Conservation (phyloP, 2,329 filamentous ascomycete species). For the Microthyrium microscopicum region DNA sequence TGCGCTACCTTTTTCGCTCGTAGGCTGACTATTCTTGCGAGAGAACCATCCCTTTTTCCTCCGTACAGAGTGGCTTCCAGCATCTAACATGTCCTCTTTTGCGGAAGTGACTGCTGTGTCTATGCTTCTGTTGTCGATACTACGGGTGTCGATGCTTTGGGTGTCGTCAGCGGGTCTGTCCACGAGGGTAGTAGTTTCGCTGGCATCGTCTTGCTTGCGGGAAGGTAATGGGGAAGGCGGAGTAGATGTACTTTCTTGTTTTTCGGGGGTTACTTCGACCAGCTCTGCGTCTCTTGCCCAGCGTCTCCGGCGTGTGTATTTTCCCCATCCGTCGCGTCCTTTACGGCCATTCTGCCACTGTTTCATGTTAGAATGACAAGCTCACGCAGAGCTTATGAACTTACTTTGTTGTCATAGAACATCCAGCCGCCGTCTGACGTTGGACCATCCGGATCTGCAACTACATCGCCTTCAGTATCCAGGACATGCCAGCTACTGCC, state of each 20-base stretch:
- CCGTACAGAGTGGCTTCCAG: not conserved
- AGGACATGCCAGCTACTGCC: conserved; percentile 78
- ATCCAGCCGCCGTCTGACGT: conserved; percentile 95
- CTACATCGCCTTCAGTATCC: conserved; percentile 34
- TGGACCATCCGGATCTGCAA: conserved; percentile 29
- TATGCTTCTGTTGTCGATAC: conserved; percentile 2
- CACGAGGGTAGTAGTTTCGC: not conserved
- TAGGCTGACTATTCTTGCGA: conserved; percentile 12
- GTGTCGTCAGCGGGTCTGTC: not conserved
- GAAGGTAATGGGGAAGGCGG: conserved; percentile 20
- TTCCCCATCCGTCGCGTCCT: conserved; percentile 78
- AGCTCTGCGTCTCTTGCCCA: conserved; percentile 96
- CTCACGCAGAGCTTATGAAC: conserved; percentile 10
- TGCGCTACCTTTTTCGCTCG: conserved; percentile 6
- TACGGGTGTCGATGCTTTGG: not conserved
- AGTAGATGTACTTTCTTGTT: conserved; percentile 28
- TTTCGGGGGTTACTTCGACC: conserved; percentile 47
- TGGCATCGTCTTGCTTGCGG: conserved; percentile 6
- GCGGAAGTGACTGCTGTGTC: conserved; percentile 1
- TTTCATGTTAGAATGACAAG: conserved; percentile 9
- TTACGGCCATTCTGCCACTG: conserved; percentile 82
- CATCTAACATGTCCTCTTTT: not conserved
- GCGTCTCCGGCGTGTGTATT: conserved; percentile 83
- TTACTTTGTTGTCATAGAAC: conserved; percentile 92
- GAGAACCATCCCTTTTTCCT: conserved; percentile 7